phyloP scores from a whole-genome alignment of 495 filamentous ascomycete species.

The Glutinoglossum americanum region DNA sequence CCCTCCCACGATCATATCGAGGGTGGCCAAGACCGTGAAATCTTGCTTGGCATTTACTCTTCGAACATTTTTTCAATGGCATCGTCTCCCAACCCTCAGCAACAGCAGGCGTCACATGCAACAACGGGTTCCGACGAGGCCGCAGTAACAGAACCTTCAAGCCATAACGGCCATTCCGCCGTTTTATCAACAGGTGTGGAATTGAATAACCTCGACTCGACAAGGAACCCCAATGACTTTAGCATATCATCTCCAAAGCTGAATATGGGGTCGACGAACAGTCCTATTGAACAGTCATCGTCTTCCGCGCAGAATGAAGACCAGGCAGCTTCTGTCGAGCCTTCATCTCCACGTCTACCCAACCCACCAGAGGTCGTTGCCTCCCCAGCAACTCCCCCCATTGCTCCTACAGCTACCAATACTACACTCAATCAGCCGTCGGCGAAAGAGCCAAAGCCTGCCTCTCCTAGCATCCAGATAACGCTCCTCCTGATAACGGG shows the following conservation, averaged over 20 bases:
- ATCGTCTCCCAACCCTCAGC: background rate
- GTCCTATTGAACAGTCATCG: background rate
- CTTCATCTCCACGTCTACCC: background rate
- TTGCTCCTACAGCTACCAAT: background rate
- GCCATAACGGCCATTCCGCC: background rate
- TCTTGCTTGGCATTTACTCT: background rate
- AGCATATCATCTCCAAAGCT: background rate
- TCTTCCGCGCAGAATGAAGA: background rate
- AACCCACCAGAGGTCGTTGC: background rate
- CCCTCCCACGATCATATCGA: background rate
- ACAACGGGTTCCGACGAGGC: background rate
- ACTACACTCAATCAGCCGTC: background rate
- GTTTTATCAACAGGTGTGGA: background rate
- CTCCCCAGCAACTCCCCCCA: background rate
- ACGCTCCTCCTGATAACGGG: constrained; percentile 64
- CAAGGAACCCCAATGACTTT: background rate
- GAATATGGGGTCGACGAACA: background rate
- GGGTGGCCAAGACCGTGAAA: background rate
- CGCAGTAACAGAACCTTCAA: background rate
- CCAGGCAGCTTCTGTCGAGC: background rate
- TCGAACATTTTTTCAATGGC: background rate
- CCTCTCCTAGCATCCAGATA: constrained; percentile 20
- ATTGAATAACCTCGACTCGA: background rate
- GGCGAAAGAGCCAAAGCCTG: background rate
- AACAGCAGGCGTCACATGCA: background rate